A percentile compares a stretch with the other conserved stretches of the same genome.
phyloP scores from a whole-genome alignment of 2,329 filamentous ascomycete genomes.

The Beauveria scarabaeidicola region DNA sequence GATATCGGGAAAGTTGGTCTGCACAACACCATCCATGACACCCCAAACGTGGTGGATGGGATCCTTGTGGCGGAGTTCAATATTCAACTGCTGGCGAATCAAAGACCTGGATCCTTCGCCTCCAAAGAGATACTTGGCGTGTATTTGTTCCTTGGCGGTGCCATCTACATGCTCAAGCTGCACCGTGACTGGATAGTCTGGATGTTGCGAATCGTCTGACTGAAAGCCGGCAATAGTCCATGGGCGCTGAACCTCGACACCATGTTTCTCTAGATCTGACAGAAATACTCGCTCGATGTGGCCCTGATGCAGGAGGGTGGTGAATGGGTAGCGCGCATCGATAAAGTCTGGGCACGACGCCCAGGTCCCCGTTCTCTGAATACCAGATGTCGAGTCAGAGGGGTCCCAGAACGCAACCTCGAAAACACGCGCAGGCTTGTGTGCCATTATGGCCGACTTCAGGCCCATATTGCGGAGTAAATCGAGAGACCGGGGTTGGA shows the following conservation, averaged over 20 bases:
- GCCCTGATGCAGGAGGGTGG: conserved; percentile 63
- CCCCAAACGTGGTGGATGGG: conserved; percentile 66
- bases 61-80: conserved; percentile 63
- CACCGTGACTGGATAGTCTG: conserved; percentile 72
- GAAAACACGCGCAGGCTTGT: conserved; percentile 79
- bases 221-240: conserved; percentile 56
- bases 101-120: conserved; percentile 63
- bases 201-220: conserved; percentile 45
- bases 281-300: conserved; percentile 64
- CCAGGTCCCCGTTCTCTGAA: conserved; percentile 64
- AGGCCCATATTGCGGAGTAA: conserved; percentile 83
- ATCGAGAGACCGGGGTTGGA: conserved; percentile 82
- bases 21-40: conserved; percentile 65
- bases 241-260: conserved; percentile 51
- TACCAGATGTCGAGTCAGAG: conserved; percentile 43
- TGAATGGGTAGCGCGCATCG: conserved; percentile 62
- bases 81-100: conserved; percentile 55
- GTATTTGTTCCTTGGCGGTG: conserved; percentile 55
- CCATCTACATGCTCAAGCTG: conserved; percentile 70
- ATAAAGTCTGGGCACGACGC: conserved; percentile 82
- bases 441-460: conserved; percentile 79
- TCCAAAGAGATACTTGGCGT: conserved; percentile 62
- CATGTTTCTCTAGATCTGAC: conserved; percentile 54
- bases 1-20: conserved; percentile 70
- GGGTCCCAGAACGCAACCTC: conserved; percentile 70